Evolutionary conservation across 2,329 filamentous ascomycete genomes (phyloP).

Genomic region (Clonostachys solani): DNA sequence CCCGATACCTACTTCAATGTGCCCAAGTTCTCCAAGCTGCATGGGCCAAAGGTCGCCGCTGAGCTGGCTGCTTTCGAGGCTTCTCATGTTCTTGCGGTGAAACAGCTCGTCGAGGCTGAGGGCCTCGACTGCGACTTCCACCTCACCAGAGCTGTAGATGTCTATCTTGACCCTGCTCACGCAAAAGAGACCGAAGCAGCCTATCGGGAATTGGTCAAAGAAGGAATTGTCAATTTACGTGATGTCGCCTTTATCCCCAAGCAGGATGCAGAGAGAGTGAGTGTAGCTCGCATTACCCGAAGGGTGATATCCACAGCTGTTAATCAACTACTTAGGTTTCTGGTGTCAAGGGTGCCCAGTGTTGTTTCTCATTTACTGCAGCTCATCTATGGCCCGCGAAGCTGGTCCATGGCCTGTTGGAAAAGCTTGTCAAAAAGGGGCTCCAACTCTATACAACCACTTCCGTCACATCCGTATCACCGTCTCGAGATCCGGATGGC

Average conservation of each 20-base stretch:
- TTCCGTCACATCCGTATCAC: slow-evolving; percentile 5
- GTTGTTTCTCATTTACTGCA: slow-evolving; percentile 10
- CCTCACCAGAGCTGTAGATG: slow-evolving; percentile 30
- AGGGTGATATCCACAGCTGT: neutral
- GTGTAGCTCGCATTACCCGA: neutral
- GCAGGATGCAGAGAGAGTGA: slow-evolving; percentile 15
- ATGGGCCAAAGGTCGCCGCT: slow-evolving; percentile 10
- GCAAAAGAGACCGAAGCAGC: slow-evolving; percentile 14
- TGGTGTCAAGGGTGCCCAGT: slow-evolving; percentile 16
- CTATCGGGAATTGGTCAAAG: slow-evolving; percentile 21
- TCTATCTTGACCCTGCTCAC: slow-evolving; percentile 18
- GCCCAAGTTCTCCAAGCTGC: slow-evolving; percentile 7
- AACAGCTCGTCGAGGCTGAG: slow-evolving; percentile 27
- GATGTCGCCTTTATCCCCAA: slow-evolving; percentile 18
- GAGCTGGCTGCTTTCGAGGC: slow-evolving; percentile 14
- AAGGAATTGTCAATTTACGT: slow-evolving; percentile 10
- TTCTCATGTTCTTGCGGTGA: slow-evolving; percentile 16
- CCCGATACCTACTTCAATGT: slow-evolving; percentile 11
- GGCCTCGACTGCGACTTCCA: slow-evolving; percentile 39
- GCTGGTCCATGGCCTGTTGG: slow-evolving; percentile 7
- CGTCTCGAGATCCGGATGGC: neutral
- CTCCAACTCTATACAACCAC: slow-evolving; percentile 6
- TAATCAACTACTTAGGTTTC: slow-evolving; percentile 13
- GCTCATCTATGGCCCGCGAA: slow-evolving; percentile 9
- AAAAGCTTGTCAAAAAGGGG: slow-evolving; percentile 5